These are phyloP conservation scores for Leptosphaerulina australis DNA, from an alignment of 2,329 filamentous ascomycete genomes.

Conservation along the genomic window DNA sequence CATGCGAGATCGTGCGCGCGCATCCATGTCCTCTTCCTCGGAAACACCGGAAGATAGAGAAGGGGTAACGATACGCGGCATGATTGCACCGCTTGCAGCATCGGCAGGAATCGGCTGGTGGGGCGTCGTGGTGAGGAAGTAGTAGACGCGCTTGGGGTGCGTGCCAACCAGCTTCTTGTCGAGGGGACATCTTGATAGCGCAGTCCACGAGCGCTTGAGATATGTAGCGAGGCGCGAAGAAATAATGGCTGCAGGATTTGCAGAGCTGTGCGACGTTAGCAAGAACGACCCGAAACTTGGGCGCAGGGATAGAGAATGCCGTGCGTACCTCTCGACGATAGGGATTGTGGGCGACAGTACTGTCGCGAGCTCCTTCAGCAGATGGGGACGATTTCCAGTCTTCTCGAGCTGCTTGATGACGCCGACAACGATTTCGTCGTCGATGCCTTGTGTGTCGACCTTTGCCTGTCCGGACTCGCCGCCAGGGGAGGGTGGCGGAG, in stretches of 20 bases:
- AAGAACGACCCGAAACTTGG: slow-evolving; percentile 39
- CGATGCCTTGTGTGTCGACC: slow-evolving; percentile 81
- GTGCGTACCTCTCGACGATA: slow-evolving; percentile 87
- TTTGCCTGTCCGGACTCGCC: slow-evolving; percentile 59
- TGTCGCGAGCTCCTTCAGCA: slow-evolving; percentile 90
- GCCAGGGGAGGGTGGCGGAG: slow-evolving; percentile 76
- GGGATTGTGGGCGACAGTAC: slow-evolving; percentile 77
- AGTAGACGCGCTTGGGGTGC: slow-evolving; percentile 94
- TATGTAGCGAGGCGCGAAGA: slow-evolving; percentile 90
- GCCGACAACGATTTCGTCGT: slow-evolving; percentile 92
- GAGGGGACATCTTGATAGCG: slow-evolving; percentile 79
- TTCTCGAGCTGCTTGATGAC: slow-evolving; percentile 87
- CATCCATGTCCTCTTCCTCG: slow-evolving; percentile 68
- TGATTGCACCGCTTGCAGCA: slow-evolving; percentile 56
- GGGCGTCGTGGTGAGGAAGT: slow-evolving; percentile 88
- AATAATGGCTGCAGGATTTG: slow-evolving; percentile 93
- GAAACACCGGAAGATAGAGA: slow-evolving; percentile 81
- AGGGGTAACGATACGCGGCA: slow-evolving; percentile 75
- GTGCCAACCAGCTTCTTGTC: slow-evolving; percentile 91
- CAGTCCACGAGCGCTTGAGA: slow-evolving; percentile 83
- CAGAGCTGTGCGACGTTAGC: slow-evolving; percentile 68
- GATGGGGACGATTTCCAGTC: slow-evolving; percentile 88
- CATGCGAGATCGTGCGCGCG: slow-evolving; percentile 66
- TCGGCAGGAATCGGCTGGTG: slow-evolving; percentile 80
- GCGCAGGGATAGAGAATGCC: slow-evolving; percentile 20